phyloP scores from a whole-genome alignment of 352 stramenopile species.

The Globisporangium mamillatum region DNA sequence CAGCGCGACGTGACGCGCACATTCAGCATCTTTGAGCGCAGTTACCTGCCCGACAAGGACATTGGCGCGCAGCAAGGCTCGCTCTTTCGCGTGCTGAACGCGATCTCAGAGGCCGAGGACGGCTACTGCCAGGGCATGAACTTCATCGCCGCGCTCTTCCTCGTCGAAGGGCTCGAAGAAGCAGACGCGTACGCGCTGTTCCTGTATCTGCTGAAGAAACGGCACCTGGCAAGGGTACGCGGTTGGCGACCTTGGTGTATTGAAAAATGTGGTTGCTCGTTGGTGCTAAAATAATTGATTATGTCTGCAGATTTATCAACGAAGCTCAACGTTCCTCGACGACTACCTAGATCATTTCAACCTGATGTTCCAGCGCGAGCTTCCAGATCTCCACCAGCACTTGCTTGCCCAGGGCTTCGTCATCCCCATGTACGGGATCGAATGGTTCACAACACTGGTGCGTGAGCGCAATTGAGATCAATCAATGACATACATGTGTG shows the following conservation, averaged over 20 bases:
- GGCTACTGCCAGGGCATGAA: constrained; percentile 89
- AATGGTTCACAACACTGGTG: constrained; percentile 87
- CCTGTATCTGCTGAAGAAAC: constrained; percentile 79
- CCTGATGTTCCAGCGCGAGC: constrained; percentile 56
- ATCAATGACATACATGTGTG: neutral
- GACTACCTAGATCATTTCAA: constrained; percentile 85
- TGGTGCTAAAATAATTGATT: neutral
- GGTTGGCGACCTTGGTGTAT: neutral
- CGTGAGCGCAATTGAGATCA: neutral
- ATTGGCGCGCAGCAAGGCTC: constrained; percentile 54
- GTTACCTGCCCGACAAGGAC: constrained; percentile 30
- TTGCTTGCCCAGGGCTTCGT: constrained; percentile 64
- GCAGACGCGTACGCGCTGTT: constrained; percentile 81
- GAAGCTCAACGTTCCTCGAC: constrained; percentile 80
- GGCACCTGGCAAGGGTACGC: constrained; percentile 56
- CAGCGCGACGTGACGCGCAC: constrained; percentile 81
- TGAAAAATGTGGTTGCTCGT: neutral
- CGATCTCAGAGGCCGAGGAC: constrained; percentile 71
- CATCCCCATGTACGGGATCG: constrained; percentile 82
- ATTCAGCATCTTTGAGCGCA: constrained; percentile 83
- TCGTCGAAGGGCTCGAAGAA: constrained; percentile 78
- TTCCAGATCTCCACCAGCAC: constrained; percentile 67
- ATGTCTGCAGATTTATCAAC: constrained; percentile 62
- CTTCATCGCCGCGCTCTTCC: constrained; percentile 84
- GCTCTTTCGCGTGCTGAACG: constrained; percentile 79